Conservation (phyloP, 2,329 filamentous ascomycete species). For the Penicillium sp. region DNA sequence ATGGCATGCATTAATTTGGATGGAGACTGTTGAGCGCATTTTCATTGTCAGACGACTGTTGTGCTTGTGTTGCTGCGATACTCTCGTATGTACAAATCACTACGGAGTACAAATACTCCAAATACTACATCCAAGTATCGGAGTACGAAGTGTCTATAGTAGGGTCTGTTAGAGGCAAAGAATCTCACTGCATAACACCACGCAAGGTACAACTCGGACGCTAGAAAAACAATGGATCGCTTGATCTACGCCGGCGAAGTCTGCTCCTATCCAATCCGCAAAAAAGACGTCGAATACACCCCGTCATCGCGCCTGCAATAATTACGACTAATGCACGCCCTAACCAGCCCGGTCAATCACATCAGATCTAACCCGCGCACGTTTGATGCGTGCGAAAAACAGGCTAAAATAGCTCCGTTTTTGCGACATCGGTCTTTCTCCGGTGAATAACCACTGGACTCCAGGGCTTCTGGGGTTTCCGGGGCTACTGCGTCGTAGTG, state of each 20-base stretch:
- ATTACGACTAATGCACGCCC: constrained; percentile 25
- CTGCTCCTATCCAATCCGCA: constrained; percentile 10
- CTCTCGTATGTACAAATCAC: neutral
- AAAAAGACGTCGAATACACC: neutral
- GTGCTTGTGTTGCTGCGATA: constrained; percentile 10
- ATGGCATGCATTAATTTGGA: constrained; percentile 26
- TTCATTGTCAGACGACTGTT: constrained; percentile 4
- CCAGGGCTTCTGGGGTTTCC: neutral
- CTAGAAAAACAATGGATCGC: constrained; percentile 5
- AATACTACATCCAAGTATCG: no score
- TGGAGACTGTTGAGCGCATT: constrained; percentile 10
- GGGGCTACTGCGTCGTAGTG: neutral
- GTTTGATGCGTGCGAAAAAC: constrained; percentile 19
- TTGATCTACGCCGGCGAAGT: constrained; percentile 10
- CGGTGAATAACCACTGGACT: constrained; percentile 7
- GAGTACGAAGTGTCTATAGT: neutral
- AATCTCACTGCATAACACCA: constrained; percentile 3
- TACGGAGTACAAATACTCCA: neutral
- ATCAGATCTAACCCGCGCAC: constrained; percentile 24
- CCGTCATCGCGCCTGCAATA: constrained; percentile 5
- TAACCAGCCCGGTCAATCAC: constrained; percentile 22
- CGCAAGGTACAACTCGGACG: constrained; percentile 5
- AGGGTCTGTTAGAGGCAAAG: neutral
- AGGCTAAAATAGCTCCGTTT: constrained; percentile 12
- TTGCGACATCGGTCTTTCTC: constrained; percentile 18